These are phyloP conservation scores for Chlamydomonas sphaeroides DNA, from an alignment of 139 green algal genomes.

Conservation along the genomic window DNA sequence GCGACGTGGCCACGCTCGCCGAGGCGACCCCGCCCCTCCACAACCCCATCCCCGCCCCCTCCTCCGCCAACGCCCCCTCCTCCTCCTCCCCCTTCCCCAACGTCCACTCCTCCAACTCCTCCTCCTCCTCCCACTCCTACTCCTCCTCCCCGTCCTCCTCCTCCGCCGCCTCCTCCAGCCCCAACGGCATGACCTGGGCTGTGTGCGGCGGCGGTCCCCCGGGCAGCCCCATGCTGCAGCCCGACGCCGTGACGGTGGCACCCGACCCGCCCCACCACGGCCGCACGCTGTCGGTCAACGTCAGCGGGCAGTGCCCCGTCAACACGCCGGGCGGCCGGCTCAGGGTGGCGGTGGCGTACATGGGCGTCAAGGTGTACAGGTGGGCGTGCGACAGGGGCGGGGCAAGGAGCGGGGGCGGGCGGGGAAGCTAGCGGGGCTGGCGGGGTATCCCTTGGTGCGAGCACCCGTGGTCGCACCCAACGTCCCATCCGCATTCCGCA, in stretches of 20 bases:
- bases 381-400: not conserved
- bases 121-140: too few relatives aligned
- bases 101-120: too few relatives aligned
- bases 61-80: too few relatives aligned
- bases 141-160: too few relatives aligned
- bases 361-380: slow-evolving; percentile 25
- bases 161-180: too few relatives aligned
- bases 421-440: not conserved
- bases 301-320: slow-evolving; percentile 10
- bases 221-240: not conserved
- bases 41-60: too few relatives aligned
- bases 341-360: not conserved
- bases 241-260: slow-evolving; percentile 1
- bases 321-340: not conserved
- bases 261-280: slow-evolving; percentile 22
- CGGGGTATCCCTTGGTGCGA: not conserved
- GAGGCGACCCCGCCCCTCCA: too few relatives aligned
- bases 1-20: too few relatives aligned
- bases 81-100: too few relatives aligned
- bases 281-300: not conserved
- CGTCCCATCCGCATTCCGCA: not conserved
- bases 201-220: slow-evolving; percentile 12
- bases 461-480: not conserved
- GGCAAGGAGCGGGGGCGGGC: not conserved
- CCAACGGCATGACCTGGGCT: slow-evolving; percentile 17